These are phyloP conservation scores for Nannochloropsis salina DNA, from an alignment of 108 stramenopile species.

Conservation along the genomic window DNA sequence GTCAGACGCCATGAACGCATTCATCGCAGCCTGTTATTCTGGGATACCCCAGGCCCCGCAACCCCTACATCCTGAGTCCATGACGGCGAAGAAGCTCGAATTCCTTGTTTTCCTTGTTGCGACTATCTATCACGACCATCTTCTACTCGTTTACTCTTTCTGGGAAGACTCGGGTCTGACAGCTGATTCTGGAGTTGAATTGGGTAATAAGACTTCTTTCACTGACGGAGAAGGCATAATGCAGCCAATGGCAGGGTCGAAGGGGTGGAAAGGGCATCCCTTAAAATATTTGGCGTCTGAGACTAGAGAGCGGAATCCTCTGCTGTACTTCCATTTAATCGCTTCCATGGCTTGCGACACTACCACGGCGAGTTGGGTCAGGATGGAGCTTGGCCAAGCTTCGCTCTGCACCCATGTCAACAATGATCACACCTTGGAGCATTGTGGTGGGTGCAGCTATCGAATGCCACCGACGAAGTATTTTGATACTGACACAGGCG, in stretches of 20 bases:
- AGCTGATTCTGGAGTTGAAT: background rate
- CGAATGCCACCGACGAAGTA: background rate
- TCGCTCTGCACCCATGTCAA: conserved; percentile 2
- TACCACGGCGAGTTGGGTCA: background rate
- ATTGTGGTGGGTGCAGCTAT: conserved; percentile 7
- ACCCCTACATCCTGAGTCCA: background rate
- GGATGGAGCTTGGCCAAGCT: background rate
- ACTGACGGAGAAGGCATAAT: background rate
- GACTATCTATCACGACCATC: conserved; percentile 5
- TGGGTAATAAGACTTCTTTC: background rate
- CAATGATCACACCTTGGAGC: background rate
- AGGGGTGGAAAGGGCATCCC: background rate
- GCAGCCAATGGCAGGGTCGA: background rate
- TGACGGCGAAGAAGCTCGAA: background rate
- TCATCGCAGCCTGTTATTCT: background rate
- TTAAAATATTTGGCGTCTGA: background rate
- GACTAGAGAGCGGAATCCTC: background rate
- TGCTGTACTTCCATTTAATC: background rate
- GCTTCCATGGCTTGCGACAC: conserved; percentile 19
- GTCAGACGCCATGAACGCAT: background rate
- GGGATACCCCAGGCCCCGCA: background rate
- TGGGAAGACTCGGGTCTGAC: background rate
- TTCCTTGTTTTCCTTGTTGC: conserved; percentile 4
- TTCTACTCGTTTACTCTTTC: background rate
- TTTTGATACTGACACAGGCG: background rate